These are phyloP conservation scores for Ceriops tagal DNA, from an alignment of 345 rosid species.

Conservation along the genomic window DNA sequence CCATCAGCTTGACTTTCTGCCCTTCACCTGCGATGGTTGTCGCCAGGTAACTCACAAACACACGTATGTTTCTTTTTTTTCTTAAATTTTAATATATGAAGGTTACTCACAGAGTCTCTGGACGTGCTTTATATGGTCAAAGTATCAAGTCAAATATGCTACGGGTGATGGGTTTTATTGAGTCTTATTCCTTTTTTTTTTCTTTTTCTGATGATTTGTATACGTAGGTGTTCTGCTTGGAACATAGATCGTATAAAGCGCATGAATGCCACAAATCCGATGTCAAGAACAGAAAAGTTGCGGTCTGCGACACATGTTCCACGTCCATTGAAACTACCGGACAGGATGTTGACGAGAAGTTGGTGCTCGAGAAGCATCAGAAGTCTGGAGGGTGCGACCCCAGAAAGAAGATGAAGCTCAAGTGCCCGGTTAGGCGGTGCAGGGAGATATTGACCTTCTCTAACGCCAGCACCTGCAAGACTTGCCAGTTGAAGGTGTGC, in stretches of 20 bases:
- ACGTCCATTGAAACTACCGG: constrained; percentile 63
- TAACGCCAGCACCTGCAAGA: constrained; percentile 64
- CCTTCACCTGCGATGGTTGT: constrained; percentile 70
- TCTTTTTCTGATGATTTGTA: not conserved
- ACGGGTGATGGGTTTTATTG: not conserved
- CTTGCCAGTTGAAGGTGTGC: constrained; percentile 64
- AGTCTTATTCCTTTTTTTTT: not conserved
- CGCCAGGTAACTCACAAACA: constrained; percentile 36
- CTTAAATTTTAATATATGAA: no score
- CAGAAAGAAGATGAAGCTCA: constrained; percentile 54
- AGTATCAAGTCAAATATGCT: not conserved
- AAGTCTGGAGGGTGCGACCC: constrained; percentile 64
- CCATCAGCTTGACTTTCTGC: constrained; percentile 78
- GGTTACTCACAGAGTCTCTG: no score
- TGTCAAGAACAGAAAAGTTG: constrained; percentile 53
- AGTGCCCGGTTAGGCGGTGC: constrained; percentile 64
- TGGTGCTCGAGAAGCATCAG: constrained; percentile 48
- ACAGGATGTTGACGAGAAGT: constrained; percentile 37
- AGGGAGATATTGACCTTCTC: constrained; percentile 61
- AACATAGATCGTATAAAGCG: constrained; percentile 62
- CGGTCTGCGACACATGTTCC: constrained; percentile 67
- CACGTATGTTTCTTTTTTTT: not conserved
- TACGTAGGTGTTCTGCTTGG: constrained; percentile 65
- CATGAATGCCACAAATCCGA: constrained; percentile 69
- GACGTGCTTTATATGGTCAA: no score